Evolutionary conservation across 164 flowering plant genomes (phyloP), one percentile per base, ranked within the genome.

Genomic region (Vitis labrusca): DNA sequence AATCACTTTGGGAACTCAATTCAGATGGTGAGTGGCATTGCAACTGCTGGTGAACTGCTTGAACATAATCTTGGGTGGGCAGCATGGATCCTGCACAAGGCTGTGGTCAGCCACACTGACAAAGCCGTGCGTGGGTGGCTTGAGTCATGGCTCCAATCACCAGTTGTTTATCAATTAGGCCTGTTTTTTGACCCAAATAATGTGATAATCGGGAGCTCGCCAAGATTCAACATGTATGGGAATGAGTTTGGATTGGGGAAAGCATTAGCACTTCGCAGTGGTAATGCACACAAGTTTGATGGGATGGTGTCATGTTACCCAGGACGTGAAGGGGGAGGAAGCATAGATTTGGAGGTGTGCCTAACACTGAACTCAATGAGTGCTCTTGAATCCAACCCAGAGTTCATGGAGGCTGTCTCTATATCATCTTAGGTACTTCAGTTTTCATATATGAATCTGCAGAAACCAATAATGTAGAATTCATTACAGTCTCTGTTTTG

Each of bases 231-330:
- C 44, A 80, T 73, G 80, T 88, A 84, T 17, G 82, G 78, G 2
- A 75, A 66, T 59, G 89, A 84, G 17, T 85, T 85, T 53, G 89
- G 89, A 19, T 37, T 81, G 79, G 89, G 90, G 29, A 81, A 76
- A 63, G 83, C 86, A 0, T 57, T 86, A 61, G 85, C 84, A 1
- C 73, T 81, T 56, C 73, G 87, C 0, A 79, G 86, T 50, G 92
- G 92, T 0, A 80, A 70, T 30, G 89, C 77, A 1, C 59, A 78
- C 50, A 86, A 83, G 66, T 77, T 72, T 53, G 83, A 79, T 9
- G 92, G 92, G 53, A 83, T 79, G 67, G 83, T 85, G 9, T 59
- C 84, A 5, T 58, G 75, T 0, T 79, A 80, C 50, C 86, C 85
- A 0, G 92, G 90, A 32, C 16, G 44, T 1, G 87, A 81, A 78